Evolutionary conservation across 805 yeast genomes (phyloP), one percentile per base, ranked within the genome.

Genomic region (Myxozyma lipomycoides): DNA sequence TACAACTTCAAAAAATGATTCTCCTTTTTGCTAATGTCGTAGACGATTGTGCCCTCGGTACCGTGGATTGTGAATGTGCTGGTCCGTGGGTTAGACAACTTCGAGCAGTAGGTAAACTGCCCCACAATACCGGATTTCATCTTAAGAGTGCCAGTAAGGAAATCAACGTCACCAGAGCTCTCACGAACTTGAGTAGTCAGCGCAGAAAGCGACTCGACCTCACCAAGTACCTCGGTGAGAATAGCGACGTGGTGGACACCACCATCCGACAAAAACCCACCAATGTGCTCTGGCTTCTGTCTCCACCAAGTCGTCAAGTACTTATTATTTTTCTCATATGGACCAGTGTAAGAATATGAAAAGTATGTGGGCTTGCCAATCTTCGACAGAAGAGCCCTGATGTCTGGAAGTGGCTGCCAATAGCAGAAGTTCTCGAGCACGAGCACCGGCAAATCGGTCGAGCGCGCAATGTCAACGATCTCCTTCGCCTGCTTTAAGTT

Each of bases 161-260:
- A 76, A 68, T 91, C 98, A 56, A 83, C 90, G 48, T 83, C 76
- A 32, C 97, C 97, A 52, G 91, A 81, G 61, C 77, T 78, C 62
- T 81, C 73, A 64, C 89, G 78, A 43, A 86, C 76, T 70, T 89
- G 96, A 54, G 73, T 79, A 12, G 96, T 83, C 59, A 78, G 77
- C 7, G 89, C 96, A 48, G 86, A 78, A 35, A 52, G 45, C 53
- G 82, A 68, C 43, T 77, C 79, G 15, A 88, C 83, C 22, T 75
- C 73, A 46, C 98, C 97, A 48, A 91, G 73, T 18, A 88, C 81
- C 52, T 81, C 87, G 6, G 95, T 88, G 58, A 90, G 76, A 35
- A 88, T 71, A 2, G 96, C 96, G 67, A 90, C 72, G 68, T 90
- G 97, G 70, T 91, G 98, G 22, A 91, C 98, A 66, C 97, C 98